A percentile compares a stretch with the other conserved stretches of the same genome.
These are phyloP conservation scores for Mycena belliarum DNA, from an alignment of 768 basidiomycete genomes.

Conservation along the genomic window DNA sequence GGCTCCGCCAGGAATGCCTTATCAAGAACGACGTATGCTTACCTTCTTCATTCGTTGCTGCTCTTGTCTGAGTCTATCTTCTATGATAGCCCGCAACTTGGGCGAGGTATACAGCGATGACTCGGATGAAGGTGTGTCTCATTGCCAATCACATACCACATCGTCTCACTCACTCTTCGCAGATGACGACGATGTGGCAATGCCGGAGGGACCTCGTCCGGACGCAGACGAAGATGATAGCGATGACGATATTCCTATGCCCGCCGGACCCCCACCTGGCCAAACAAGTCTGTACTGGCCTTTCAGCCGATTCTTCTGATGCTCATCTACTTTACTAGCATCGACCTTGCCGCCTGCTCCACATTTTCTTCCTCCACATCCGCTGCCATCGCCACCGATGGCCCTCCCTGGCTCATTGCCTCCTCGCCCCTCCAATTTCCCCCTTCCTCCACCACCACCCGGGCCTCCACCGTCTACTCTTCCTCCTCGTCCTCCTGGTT, in stretches of 20 bases:
- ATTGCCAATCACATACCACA: background rate
- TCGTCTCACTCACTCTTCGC: background rate
- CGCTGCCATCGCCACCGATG: constrained; percentile 20
- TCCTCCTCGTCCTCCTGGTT: constrained; percentile 31
- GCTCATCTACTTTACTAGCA: background rate
- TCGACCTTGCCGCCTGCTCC: constrained; percentile 18
- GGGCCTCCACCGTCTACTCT: constrained; percentile 26
- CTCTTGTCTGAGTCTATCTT: constrained; percentile 2
- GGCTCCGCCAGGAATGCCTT: constrained; percentile 97
- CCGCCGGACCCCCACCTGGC: constrained; percentile 73
- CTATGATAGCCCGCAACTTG: constrained; percentile 52
- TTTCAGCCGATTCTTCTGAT: background rate
- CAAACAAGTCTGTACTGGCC: constrained; percentile 19
- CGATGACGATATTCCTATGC: constrained; percentile 90
- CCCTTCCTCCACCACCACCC: constrained; percentile 32
- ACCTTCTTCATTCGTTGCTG: background rate
- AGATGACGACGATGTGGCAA: constrained; percentile 62
- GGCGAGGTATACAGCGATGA: constrained; percentile 66
- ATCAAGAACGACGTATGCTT: constrained; percentile 77
- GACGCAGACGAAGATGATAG: constrained; percentile 50
- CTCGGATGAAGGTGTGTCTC: constrained; percentile 42
- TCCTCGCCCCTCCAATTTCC: constrained; percentile 22
- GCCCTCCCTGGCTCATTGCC: constrained; percentile 15
- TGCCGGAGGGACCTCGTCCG: constrained; percentile 69
- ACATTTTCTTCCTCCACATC: constrained; percentile 13